A percentile compares a stretch with the other conserved stretches of the same genome.
These are phyloP conservation scores for Nemophila menziesii DNA, from an alignment of 257 asterid species.

Conservation along the genomic window DNA sequence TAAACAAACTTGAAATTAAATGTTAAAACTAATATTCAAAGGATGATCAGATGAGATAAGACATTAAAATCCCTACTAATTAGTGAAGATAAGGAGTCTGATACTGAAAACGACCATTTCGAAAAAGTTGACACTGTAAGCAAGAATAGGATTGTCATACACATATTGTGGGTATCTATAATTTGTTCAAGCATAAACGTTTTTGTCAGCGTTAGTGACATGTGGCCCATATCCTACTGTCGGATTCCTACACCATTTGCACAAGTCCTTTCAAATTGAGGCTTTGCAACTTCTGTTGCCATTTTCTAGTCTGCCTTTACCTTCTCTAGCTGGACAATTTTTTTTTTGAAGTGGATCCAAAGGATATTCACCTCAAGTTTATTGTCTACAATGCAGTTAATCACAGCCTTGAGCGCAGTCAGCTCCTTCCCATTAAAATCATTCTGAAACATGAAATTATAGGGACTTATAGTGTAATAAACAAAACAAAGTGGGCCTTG, in stretches of 20 bases:
- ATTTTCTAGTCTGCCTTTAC: constrained; percentile 90
- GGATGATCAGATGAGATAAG: no score
- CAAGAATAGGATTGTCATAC: no score
- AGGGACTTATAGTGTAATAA: no score
- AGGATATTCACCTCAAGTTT: constrained; percentile 67
- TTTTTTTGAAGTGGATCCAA: constrained; percentile 78
- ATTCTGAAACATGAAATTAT: constrained; percentile 37
- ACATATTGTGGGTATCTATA: constrained; percentile 81
- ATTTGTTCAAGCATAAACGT: constrained; percentile 41
- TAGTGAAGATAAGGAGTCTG: no score
- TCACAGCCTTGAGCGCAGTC: constrained; percentile 70
- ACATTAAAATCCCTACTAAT: no score
- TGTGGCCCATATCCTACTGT: constrained; percentile 63
- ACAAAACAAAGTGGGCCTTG: no score
- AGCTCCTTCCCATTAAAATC: constrained; percentile 85
- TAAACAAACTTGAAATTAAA: no score
- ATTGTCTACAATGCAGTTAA: constrained; percentile 86
- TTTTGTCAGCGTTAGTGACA: constrained; percentile 50
- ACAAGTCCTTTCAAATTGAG: constrained; percentile 92
- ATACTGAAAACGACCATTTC: no score
- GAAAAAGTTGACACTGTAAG: no score
- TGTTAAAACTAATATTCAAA: no score
- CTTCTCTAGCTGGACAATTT: constrained; percentile 72
- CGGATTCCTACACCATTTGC: constrained; percentile 56
- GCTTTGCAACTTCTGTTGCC: constrained; percentile 86